A percentile compares a stretch with the other conserved stretches of the same genome.
These are phyloP conservation scores for Magnolia officinalis DNA, from an alignment of 164 flowering plant genomes.

Conservation along the genomic window DNA sequence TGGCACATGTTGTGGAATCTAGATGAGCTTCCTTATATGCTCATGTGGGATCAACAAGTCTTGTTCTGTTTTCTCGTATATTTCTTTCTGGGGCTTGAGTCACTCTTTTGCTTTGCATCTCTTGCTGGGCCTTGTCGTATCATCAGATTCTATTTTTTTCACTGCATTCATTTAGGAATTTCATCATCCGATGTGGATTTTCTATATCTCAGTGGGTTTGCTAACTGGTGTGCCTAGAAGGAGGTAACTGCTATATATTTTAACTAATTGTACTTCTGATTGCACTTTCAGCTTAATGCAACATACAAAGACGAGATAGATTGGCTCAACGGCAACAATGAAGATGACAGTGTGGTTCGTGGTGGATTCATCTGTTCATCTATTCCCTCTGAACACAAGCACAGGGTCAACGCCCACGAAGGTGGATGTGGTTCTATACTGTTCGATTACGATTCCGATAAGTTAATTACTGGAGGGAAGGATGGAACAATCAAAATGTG, in stretches of 20 bases:
- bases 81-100: too few relatives aligned
- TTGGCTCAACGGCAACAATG: slow-evolving; percentile 55
- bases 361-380: slow-evolving; percentile 43
- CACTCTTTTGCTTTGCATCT: too few relatives aligned
- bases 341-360: slow-evolving; percentile 74
- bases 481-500: slow-evolving; percentile 80
- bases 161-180: not conserved
- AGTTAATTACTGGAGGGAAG: slow-evolving; percentile 84
- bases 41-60: too few relatives aligned
- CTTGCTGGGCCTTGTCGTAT: too few relatives aligned
- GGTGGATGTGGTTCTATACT: slow-evolving; percentile 84
- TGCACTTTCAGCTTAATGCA: slow-evolving; percentile 55
- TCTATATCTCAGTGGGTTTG: too few relatives aligned
- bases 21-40: too few relatives aligned
- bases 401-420: slow-evolving; percentile 73
- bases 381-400: slow-evolving; percentile 55
- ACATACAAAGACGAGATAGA: slow-evolving; percentile 68
- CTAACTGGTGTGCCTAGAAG: not conserved
- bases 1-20: too few relatives aligned
- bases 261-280: not conserved
- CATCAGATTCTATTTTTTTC: not conserved
- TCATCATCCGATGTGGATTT: not conserved
- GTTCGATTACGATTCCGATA: slow-evolving; percentile 66
- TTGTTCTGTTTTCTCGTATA: too few relatives aligned
- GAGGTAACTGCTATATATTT: not conserved